Evolutionary conservation across 2,329 filamentous ascomycete species (phyloP).

Genomic region (Tolypocladium tropicale): DNA sequence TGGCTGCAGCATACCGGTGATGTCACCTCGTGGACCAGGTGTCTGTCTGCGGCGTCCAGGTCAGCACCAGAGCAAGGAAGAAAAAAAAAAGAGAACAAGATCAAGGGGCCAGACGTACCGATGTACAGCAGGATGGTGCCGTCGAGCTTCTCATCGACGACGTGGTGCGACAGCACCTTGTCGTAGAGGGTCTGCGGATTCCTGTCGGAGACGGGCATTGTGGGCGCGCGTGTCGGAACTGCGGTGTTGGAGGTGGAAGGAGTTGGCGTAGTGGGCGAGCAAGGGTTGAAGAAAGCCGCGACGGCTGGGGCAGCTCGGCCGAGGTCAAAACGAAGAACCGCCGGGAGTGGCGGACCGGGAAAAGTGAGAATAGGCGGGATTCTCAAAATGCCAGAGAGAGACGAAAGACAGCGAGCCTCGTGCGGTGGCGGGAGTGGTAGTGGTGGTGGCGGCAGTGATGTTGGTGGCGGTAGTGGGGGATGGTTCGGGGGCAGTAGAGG

Average conservation of each 20-base stretch:
- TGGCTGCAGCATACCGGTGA: slow-evolving; percentile 59
- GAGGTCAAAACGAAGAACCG: not conserved
- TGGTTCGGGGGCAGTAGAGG: not conserved
- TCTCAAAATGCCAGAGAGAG: not conserved
- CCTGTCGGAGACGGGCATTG: slow-evolving; percentile 66
- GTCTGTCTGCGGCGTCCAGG: slow-evolving; percentile 54
- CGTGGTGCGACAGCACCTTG: slow-evolving; percentile 91
- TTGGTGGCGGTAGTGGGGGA: not conserved
- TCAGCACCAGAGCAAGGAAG: not conserved
- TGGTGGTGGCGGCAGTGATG: not conserved
- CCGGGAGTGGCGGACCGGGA: not conserved
- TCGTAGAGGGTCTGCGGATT: slow-evolving; percentile 84
- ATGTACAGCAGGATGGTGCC: slow-evolving; percentile 91
- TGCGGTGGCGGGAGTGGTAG: not conserved
- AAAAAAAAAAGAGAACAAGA: too few relatives aligned
- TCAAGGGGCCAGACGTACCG: slow-evolving; percentile 45
- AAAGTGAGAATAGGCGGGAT: not conserved
- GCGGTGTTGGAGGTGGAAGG: not conserved
- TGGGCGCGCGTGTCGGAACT: slow-evolving; percentile 18
- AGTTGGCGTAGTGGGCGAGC: not conserved
- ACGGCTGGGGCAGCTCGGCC: not conserved
- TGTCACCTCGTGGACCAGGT: slow-evolving; percentile 97
- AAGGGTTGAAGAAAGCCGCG: not conserved
- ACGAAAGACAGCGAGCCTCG: too few relatives aligned
- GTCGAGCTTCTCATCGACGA: slow-evolving; percentile 91